Evolutionary conservation across 1,284 basidiomycete species (phyloP).

Genomic region (Cutaneotrichosporon dermatis): DNA sequence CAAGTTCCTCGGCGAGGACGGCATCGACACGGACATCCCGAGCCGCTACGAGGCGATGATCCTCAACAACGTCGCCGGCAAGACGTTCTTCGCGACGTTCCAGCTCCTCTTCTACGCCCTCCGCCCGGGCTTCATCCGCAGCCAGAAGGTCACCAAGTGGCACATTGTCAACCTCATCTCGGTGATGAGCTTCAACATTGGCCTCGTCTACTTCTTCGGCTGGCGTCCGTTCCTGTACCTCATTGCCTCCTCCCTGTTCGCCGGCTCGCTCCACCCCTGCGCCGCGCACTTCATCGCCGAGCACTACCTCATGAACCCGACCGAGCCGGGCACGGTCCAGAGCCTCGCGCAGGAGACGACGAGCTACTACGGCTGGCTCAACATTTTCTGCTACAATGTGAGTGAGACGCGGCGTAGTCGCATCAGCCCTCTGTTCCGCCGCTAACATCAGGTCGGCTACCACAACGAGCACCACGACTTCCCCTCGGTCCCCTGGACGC

Average conservation of each 20-base stretch:
- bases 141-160: constrained; percentile 76
- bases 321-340: constrained; percentile 24
- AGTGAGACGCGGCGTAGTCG: constrained; percentile 27
- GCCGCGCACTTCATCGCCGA: constrained; percentile 98
- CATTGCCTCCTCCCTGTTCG: constrained; percentile 84
- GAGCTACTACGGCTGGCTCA: constrained; percentile 91
- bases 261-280: constrained; percentile 89
- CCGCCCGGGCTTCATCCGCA: constrained; percentile 87
- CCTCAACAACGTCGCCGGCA: constrained; percentile 92
- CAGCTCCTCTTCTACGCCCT: constrained; percentile 98
- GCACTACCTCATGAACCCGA: constrained; percentile 80
- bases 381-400: constrained; percentile 90
- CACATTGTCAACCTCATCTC: constrained; percentile 70
- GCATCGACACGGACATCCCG: constrained; percentile 86
- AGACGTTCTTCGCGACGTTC: constrained; percentile 98
- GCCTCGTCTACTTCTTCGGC: constrained; percentile 63
- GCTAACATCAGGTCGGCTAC: constrained; percentile 70
- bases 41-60: constrained; percentile 77
- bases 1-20: constrained; percentile 87
- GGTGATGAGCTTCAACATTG: constrained; percentile 68
- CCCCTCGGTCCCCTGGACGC: constrained; percentile 91
- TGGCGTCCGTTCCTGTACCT: constrained; percentile 73
- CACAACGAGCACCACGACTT: constrained; percentile 99
- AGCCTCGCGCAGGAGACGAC: constrained; percentile 78
- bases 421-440: background rate